These are phyloP conservation scores for Lactifluus pinguis DNA, from an alignment of 768 basidiomycete genomes.

Conservation along the genomic window DNA sequence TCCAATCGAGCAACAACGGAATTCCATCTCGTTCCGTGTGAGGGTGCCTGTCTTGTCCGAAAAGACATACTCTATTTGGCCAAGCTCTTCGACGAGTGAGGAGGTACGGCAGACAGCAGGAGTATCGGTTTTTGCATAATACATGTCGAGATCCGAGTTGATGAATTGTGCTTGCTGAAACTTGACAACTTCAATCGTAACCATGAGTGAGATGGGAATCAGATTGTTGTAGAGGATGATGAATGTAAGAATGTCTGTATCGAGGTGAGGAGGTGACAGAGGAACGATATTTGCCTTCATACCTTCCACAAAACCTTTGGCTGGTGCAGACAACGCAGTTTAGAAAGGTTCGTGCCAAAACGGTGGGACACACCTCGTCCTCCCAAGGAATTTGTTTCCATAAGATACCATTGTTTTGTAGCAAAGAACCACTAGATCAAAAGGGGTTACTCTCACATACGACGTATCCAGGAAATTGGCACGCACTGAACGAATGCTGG, in stretches of 20 bases:
- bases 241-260: slow-evolving; percentile 88
- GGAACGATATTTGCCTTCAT: slow-evolving; percentile 1
- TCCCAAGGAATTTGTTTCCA: slow-evolving; percentile 48
- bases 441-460: background rate
- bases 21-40: slow-evolving; percentile 98
- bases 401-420: slow-evolving; percentile 83
- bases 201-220: slow-evolving; percentile 97
- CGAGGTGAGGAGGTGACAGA: background rate
- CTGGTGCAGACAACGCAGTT: slow-evolving; percentile 28
- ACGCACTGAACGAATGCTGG: slow-evolving; percentile 71
- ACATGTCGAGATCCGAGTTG: slow-evolving; percentile 98
- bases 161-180: slow-evolving; percentile 96
- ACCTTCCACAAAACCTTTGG: slow-evolving; percentile 80
- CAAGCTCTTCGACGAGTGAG: slow-evolving; percentile 94
- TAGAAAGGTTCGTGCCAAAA: slow-evolving; percentile 2
- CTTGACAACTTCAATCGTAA: slow-evolving; percentile 99
- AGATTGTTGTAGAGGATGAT: slow-evolving; percentile 99
- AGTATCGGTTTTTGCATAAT: slow-evolving; percentile 89
- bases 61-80: slow-evolving; percentile 96
- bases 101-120: slow-evolving; percentile 97
- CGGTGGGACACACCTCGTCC: slow-evolving; percentile 44
- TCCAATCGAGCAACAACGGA: slow-evolving; percentile 79
- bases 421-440: slow-evolving; percentile 72
- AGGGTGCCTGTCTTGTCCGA: slow-evolving; percentile 93
- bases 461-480: background rate